Conservation (phyloP, 495 filamentous ascomycete species). For the Jackrogersella multiformis region DNA sequence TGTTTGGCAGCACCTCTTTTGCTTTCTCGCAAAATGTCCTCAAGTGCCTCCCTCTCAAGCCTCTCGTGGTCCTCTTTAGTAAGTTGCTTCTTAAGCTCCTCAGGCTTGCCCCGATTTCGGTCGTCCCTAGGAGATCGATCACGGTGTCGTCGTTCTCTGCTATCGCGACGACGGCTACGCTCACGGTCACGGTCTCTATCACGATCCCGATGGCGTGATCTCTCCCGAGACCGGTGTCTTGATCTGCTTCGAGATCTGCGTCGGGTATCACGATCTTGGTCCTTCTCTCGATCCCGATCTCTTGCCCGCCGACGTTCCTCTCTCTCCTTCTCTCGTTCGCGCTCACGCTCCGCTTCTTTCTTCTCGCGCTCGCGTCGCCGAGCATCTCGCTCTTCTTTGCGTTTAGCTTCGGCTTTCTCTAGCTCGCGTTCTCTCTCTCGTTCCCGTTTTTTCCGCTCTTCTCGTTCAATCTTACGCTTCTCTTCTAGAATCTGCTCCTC, state of each 20-base stretch:
- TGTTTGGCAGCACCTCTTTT: constrained; percentile 56
- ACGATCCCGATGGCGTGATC: constrained; percentile 39
- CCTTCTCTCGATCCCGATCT: constrained; percentile 50
- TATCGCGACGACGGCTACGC: constrained; percentile 43
- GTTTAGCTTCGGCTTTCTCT: constrained; percentile 66
- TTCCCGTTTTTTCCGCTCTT: constrained; percentile 69
- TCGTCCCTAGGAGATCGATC: constrained; percentile 48
- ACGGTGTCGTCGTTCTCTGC: constrained; percentile 43
- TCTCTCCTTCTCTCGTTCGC: constrained; percentile 63
- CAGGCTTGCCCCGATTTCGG: constrained; percentile 37
- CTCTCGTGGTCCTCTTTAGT: constrained; percentile 64
- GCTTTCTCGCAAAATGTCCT: constrained; percentile 63
- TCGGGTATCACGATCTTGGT: constrained; percentile 43
- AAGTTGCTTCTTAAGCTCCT: constrained; percentile 57
- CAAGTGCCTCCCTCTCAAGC: constrained; percentile 64
- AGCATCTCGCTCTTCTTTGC: constrained; percentile 63
- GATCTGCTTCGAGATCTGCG: constrained; percentile 43
- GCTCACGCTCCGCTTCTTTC: constrained; percentile 64
- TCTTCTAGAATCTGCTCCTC: constrained; percentile 72
- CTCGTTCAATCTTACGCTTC: constrained; percentile 67
- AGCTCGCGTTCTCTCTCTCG: constrained; percentile 67
- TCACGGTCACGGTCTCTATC: constrained; percentile 46
- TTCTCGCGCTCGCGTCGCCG: constrained; percentile 66
- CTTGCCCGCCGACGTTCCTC: constrained; percentile 59
- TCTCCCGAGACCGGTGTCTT: constrained; percentile 45